Conservation (phyloP, 352 stramenopile species). For the Phytophthora pini region DNA sequence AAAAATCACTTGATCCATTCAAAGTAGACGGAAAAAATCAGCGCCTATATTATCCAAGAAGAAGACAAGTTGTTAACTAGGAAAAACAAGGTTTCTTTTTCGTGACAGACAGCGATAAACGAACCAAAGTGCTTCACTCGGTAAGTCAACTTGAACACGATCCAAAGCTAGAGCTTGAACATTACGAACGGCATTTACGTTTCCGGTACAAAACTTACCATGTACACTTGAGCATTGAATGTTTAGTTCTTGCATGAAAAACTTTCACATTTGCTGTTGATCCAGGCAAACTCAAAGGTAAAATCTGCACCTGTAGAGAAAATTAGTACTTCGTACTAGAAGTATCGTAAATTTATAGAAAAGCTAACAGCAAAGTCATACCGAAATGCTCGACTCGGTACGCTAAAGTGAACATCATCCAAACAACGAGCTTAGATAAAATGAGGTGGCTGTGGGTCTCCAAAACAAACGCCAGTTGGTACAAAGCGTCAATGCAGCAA, state of each 20-base stretch:
- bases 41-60: not conserved
- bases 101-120: too few species aligned
- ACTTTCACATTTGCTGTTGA: too few species aligned
- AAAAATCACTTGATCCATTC: too few species aligned
- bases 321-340: too few species aligned
- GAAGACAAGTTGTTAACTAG: not conserved
- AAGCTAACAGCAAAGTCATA: too few species aligned
- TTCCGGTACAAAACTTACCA: slow-evolving; percentile 2
- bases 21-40: too few species aligned
- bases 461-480: slow-evolving; percentile 35
- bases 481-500: slow-evolving; percentile 19
- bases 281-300: too few species aligned
- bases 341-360: too few species aligned
- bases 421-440: slow-evolving; percentile 17
- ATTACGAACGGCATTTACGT: slow-evolving; percentile 13
- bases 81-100: not conserved
- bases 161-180: slow-evolving; percentile 20
- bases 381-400: slow-evolving; percentile 13
- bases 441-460: slow-evolving; percentile 20
- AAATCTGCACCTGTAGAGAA: too few species aligned
- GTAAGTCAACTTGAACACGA: slow-evolving; percentile 7
- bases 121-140: not conserved
- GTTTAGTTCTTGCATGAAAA: too few species aligned
- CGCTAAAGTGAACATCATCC: slow-evolving; percentile 11
- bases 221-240: too few species aligned